These are phyloP conservation scores for Akanthomyces dipterigenus DNA, from an alignment of 2,329 filamentous ascomycete genomes.

Conservation along the genomic window DNA sequence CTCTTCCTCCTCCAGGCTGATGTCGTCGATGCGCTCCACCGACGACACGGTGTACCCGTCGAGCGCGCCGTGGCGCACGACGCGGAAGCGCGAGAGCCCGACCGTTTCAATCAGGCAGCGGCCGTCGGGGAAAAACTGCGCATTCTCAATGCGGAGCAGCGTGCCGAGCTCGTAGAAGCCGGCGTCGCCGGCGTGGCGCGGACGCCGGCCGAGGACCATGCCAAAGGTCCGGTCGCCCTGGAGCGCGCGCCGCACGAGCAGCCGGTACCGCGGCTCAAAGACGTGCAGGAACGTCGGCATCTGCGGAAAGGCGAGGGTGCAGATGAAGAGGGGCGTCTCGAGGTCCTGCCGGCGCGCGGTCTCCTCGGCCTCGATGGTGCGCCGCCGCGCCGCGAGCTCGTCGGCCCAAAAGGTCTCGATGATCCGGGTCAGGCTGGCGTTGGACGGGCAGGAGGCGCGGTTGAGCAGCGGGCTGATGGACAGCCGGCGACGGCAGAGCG, in stretches of 20 bases:
- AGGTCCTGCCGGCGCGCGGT: conserved; percentile 48
- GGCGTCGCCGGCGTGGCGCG: conserved; percentile 25
- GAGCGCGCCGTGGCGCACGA: conserved; percentile 54
- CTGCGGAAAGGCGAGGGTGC: conserved; percentile 71
- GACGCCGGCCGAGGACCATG: conserved; percentile 65
- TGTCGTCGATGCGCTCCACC: conserved; percentile 71
- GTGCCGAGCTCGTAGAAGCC: conserved; percentile 71
- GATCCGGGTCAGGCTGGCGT: conserved; percentile 56
- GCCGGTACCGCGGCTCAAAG: conserved; percentile 85
- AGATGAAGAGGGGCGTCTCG: conserved; percentile 70
- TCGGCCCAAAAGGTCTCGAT: conserved; percentile 65
- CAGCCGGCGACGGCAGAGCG: conserved; percentile 67
- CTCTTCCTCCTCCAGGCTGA: conserved; percentile 77
- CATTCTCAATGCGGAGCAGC: conserved; percentile 65
- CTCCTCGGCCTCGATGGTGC: conserved; percentile 51
- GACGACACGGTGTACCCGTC: conserved; percentile 77
- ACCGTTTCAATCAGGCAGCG: conserved; percentile 74
- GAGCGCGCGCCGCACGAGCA: conserved; percentile 78
- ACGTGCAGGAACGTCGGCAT: conserved; percentile 84
- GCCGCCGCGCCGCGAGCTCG: conserved; percentile 50
- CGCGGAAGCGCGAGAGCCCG: conserved; percentile 70
- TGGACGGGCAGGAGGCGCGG: conserved; percentile 42
- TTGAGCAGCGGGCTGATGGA: conserved; percentile 39
- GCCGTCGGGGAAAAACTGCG: conserved; percentile 69
- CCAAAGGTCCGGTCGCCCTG: conserved; percentile 73